Percentiles rank a stretch among this genome's conserved stretches.
Evolutionary conservation across 2,329 filamentous ascomycete species (phyloP).

Genomic region (Diaporthe amygdali): DNA sequence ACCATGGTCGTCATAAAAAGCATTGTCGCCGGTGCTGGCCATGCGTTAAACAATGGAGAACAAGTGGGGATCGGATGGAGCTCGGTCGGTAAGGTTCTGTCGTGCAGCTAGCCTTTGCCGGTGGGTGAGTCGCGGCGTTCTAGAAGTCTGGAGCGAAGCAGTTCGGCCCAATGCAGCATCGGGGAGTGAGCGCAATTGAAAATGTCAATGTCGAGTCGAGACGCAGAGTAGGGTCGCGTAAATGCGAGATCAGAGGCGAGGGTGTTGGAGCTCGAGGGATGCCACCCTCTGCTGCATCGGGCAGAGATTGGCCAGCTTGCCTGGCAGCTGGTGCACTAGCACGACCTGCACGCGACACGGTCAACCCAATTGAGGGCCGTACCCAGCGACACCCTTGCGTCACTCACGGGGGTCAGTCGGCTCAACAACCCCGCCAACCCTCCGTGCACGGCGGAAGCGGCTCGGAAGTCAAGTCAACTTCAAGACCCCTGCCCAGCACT

Average conservation of each 20-base stretch:
- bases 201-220: not conserved
- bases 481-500: not conserved
- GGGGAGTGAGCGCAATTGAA: not conserved
- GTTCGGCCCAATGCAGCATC: not conserved
- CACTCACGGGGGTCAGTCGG: conserved; percentile 9
- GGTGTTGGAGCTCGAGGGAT: conserved; percentile 3
- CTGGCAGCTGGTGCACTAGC: conserved; percentile 8
- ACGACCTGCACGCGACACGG: conserved; percentile 1
- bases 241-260: conserved; percentile 4
- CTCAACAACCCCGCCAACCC: not conserved
- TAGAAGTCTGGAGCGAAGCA: conserved; percentile 9
- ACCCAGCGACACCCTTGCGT: conserved; percentile 13
- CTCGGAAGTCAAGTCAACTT: not conserved
- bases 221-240: conserved; percentile 6
- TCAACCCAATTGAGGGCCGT: conserved; percentile 4
- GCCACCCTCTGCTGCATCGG: conserved; percentile 1
- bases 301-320: conserved; percentile 14
- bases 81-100: conserved; percentile 16
- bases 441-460: conserved; percentile 12
- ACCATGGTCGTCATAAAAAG: conserved; percentile 53
- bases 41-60: conserved; percentile 31
- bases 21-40: conserved; percentile 45
- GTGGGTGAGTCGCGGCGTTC: conserved; percentile 15
- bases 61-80: conserved; percentile 25
- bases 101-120: conserved; percentile 17